Percentiles rank a stretch among this genome's conserved stretches.
These are phyloP conservation scores for Chrysoporthe deuterocubensis DNA, from an alignment of 2,329 filamentous ascomycete species.

Conservation along the genomic window DNA sequence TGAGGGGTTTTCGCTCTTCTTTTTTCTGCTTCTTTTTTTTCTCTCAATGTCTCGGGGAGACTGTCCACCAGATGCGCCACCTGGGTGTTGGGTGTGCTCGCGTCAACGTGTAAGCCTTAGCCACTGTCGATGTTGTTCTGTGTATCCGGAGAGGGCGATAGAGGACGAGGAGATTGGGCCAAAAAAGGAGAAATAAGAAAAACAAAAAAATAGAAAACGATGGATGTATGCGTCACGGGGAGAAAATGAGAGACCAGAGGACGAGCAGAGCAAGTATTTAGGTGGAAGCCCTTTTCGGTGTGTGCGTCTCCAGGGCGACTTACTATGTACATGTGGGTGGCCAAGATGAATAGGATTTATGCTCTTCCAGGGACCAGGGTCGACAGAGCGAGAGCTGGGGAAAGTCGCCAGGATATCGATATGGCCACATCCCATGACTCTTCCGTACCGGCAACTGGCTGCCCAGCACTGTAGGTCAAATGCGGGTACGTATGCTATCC, in stretches of 20 bases:
- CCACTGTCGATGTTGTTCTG: background rate
- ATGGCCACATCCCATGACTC: constrained; percentile 28
- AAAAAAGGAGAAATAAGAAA: too few species aligned
- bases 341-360: constrained; percentile 19
- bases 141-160: background rate
- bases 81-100: background rate
- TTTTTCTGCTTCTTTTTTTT: background rate
- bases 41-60: background rate
- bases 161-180: background rate
- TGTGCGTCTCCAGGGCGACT: constrained; percentile 1
- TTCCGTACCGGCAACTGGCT: constrained; percentile 17
- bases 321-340: constrained; percentile 13
- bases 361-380: constrained; percentile 20
- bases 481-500: constrained; percentile 27
- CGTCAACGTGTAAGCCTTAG: background rate
- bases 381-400: constrained; percentile 27
- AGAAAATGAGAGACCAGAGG: background rate
- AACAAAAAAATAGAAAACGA: constrained; percentile 4
- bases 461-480: constrained; percentile 12
- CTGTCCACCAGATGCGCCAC: constrained; percentile 5
- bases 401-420: constrained; percentile 17
- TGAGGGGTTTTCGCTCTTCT: constrained; percentile 1
- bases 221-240: constrained; percentile 12
- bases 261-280: constrained; percentile 16
- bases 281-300: constrained; percentile 8